A percentile compares a stretch with the other conserved stretches of the same genome.
Conservation (phyloP, 768 basidiomycete species). For the Grammothele lineata region DNA sequence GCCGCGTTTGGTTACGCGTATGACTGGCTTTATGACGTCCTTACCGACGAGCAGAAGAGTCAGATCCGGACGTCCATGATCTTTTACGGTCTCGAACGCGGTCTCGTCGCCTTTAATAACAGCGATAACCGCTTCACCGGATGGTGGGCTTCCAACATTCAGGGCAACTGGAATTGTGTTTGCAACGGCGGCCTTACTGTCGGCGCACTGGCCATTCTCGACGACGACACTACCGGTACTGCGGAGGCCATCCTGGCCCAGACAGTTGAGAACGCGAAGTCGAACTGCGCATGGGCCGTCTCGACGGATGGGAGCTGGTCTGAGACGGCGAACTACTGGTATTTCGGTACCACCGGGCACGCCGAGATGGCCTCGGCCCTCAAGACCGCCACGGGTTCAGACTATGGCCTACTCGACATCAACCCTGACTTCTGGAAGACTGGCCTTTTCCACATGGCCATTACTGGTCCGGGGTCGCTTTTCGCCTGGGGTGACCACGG, state of each 20-base stretch:
- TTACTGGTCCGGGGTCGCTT: constrained; percentile 75
- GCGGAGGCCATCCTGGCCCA: constrained; percentile 62
- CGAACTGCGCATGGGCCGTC: constrained; percentile 66
- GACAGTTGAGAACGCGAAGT: constrained; percentile 69
- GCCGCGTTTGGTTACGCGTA: constrained; percentile 91
- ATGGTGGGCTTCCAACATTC: constrained; percentile 76
- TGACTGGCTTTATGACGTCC: constrained; percentile 91
- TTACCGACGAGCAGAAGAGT: constrained; percentile 67
- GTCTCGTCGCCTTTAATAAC: constrained; percentile 31
- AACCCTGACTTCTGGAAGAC: constrained; percentile 75
- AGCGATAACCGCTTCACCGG: constrained; percentile 33
- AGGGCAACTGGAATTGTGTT: constrained; percentile 98
- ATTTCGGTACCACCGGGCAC: constrained; percentile 88
- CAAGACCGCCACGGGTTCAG: constrained; percentile 78
- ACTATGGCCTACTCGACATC: constrained; percentile 63
- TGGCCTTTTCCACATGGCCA: constrained; percentile 88
- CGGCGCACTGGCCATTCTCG: constrained; percentile 86
- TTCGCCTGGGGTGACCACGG: constrained; percentile 86
- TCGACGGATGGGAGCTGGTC: constrained; percentile 83
- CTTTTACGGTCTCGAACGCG: constrained; percentile 69
- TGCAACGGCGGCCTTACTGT: constrained; percentile 89
- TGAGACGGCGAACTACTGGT: constrained; percentile 95
- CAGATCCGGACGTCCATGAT: constrained; percentile 71
- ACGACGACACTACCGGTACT: constrained; percentile 72
- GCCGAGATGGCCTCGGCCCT: constrained; percentile 87